Evolutionary conservation across 2,329 filamentous ascomycete species (phyloP).

Genomic region (Coniochaeta ligniaria): DNA sequence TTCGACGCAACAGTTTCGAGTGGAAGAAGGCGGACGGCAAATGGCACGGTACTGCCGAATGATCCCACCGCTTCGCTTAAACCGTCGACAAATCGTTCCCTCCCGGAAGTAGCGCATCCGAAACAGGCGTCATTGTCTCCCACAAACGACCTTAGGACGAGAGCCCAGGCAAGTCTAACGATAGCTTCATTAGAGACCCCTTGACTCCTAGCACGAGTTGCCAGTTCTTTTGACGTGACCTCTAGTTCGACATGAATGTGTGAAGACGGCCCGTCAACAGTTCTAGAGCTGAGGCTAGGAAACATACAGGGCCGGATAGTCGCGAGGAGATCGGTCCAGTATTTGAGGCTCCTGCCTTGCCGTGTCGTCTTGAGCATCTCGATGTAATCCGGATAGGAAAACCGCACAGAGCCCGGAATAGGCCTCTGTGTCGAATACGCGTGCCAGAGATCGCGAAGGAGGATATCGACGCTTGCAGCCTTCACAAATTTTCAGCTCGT

Average conservation of each 20-base stretch:
- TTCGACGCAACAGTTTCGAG: slow-evolving; percentile 22
- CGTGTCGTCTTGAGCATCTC: slow-evolving; percentile 25
- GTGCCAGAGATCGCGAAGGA: slow-evolving; percentile 39
- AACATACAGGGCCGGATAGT: slow-evolving; percentile 36
- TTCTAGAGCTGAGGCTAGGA: slow-evolving; percentile 27
- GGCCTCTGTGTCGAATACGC: slow-evolving; percentile 32
- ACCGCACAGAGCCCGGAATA: slow-evolving; percentile 22
- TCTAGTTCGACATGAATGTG: slow-evolving; percentile 32
- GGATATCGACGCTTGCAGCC: slow-evolving; percentile 33
- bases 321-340: slow-evolving; percentile 35
- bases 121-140: slow-evolving; percentile 47
- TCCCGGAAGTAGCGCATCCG: slow-evolving; percentile 39
- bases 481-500: slow-evolving; percentile 9
- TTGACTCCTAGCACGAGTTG: slow-evolving; percentile 33
- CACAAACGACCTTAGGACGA: slow-evolving; percentile 48
- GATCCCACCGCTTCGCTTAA: slow-evolving; percentile 36
- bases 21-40: slow-evolving; percentile 23
- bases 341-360: slow-evolving; percentile 29
- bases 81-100: slow-evolving; percentile 33
- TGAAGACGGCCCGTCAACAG: slow-evolving; percentile 19
- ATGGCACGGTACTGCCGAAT: slow-evolving; percentile 33
- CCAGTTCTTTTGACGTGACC: slow-evolving; percentile 29
- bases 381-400: slow-evolving; percentile 30
- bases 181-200: slow-evolving; percentile 39
- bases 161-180: slow-evolving; percentile 52